Base-by-base conservation (phyloP, 768 basidiomycete species). In the Mrakia blollopis region DNA sequence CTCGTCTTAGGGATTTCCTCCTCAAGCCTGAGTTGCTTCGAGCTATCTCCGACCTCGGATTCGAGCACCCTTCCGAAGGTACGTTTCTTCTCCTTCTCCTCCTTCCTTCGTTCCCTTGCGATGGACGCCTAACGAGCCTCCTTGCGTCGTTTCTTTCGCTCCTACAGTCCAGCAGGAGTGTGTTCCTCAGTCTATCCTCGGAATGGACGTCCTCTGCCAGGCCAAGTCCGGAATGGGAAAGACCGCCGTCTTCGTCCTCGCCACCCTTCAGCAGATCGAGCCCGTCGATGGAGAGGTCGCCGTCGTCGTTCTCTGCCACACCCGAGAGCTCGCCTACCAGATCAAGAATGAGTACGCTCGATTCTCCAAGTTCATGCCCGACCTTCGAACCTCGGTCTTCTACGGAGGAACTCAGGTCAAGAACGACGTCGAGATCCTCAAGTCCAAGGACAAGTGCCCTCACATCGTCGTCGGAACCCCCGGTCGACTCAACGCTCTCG, bases 41-140 rank as follows among this genome's bases (percentile, higher is more conserved):
- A 77, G 95, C 97, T 70, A 99, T 99, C 84, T 94, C 93, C 85
- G 97, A 99, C 82, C 87, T 99, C n/a, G 97, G 97, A 84, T 99
- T 99, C 82, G 97, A 99, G 85, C 97, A 99, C 86, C 97, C 97
- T 74, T 98, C 96, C 71, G 97, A 99, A 88, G 97, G 97, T 97
- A 80, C 75, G 86, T 30, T n/a, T 28, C 61, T 69, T 30, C 71
- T 52, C 32, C 37, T 73, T 21, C 37, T 73, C 14, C 52, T n/a
- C 47, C 21, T 28, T 3, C 14, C 14, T 23, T 54, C 18, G 57
- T 23, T 50, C 52, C 63, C 37, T 25, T 7, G 35, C 52, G 35
- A 35, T 23, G 21, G 37, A 32, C 47, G n/a, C n/a, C 50, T 28
- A 50, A 72, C 44, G 18, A 41, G 7, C 44, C 5, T 28, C n/a